Conservation (phyloP, 306 rosid genomes). For the Lathyrus sativus region DNA sequence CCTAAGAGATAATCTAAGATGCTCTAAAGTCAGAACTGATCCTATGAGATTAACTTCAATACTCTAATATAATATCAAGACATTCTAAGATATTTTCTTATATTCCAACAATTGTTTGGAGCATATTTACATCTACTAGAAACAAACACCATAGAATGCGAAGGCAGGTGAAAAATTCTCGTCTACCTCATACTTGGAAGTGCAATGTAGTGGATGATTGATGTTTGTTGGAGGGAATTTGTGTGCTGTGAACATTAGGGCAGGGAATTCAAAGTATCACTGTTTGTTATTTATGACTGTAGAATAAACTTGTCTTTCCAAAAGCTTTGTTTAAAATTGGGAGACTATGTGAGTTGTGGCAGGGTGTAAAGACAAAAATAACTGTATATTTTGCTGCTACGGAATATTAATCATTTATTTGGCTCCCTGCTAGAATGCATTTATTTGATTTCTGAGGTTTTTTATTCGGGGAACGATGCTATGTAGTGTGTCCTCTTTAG, state of each 20-base stretch:
- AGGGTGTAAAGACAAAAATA: background rate
- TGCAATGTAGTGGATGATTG: slow-evolving; percentile 22
- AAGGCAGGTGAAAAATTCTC: slow-evolving; percentile 7
- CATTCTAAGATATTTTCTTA: too few relatives aligned
- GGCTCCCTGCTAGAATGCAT: slow-evolving; percentile 1
- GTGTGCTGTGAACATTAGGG: slow-evolving; percentile 6
- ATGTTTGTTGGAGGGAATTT: background rate
- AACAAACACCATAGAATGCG: slow-evolving; percentile 22
- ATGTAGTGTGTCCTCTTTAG: slow-evolving; percentile 8
- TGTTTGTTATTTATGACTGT: background rate
- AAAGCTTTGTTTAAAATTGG: slow-evolving; percentile 14
- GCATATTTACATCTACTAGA: slow-evolving; percentile 13
- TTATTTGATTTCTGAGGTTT: slow-evolving; percentile 16
- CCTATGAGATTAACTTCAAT: background rate
- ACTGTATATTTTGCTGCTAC: background rate
- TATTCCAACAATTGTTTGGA: background rate
- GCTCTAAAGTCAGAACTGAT: background rate
- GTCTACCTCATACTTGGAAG: slow-evolving; percentile 17
- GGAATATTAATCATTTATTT: background rate
- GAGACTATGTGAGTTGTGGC: background rate
- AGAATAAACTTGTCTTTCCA: background rate
- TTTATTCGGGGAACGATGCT: background rate
- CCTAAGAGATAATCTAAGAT: background rate
- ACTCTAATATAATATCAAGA: too few relatives aligned
- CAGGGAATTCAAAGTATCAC: slow-evolving; percentile 2